Evolutionary conservation across 441 rosid genomes (phyloP).

Genomic region (Erodium chrysanthum): DNA sequence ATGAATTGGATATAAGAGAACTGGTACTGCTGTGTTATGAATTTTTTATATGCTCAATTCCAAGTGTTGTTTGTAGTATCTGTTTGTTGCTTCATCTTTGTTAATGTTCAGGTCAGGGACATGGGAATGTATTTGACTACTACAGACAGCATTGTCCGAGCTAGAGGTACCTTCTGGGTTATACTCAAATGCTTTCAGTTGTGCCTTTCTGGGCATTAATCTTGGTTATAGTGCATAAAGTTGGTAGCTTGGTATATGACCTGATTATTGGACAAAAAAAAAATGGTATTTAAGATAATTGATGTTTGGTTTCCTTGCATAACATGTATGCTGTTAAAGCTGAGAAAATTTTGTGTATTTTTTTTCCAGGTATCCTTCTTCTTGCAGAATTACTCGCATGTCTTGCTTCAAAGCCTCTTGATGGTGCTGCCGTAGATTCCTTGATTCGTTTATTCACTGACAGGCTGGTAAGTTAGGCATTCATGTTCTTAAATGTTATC

Average conservation of each 20-base stretch:
- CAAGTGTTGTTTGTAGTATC: neutral
- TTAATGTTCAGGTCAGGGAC: slow-evolving; percentile 48
- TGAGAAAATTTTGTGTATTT: no score
- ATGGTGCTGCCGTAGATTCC: slow-evolving; percentile 43
- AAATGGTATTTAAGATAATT: neutral
- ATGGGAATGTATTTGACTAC: slow-evolving; percentile 79
- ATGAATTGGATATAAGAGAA: slow-evolving; percentile 33
- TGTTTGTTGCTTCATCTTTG: neutral
- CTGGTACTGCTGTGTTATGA: slow-evolving; percentile 35
- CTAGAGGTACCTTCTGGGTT: slow-evolving; percentile 45
- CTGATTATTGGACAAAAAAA: neutral
- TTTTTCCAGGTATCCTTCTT: slow-evolving; percentile 59
- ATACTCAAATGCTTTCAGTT: neutral
- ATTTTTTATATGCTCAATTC: neutral
- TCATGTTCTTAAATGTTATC: slow-evolving; percentile 11
- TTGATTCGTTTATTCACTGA: slow-evolving; percentile 56
- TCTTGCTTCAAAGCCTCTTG: slow-evolving; percentile 52
- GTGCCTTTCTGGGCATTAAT: neutral
- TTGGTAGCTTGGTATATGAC: neutral
- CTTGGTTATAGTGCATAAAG: neutral
- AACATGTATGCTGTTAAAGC: neutral
- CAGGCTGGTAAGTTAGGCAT: slow-evolving; percentile 57
- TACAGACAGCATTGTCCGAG: slow-evolving; percentile 51
- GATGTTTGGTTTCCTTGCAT: neutral
- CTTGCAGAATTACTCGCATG: slow-evolving; percentile 54